A percentile compares a stretch with the other conserved stretches of the same genome.
phyloP scores from a whole-genome alignment of 192 early-diverging fungal genomes.

The Thamnidium elegans region DNA sequence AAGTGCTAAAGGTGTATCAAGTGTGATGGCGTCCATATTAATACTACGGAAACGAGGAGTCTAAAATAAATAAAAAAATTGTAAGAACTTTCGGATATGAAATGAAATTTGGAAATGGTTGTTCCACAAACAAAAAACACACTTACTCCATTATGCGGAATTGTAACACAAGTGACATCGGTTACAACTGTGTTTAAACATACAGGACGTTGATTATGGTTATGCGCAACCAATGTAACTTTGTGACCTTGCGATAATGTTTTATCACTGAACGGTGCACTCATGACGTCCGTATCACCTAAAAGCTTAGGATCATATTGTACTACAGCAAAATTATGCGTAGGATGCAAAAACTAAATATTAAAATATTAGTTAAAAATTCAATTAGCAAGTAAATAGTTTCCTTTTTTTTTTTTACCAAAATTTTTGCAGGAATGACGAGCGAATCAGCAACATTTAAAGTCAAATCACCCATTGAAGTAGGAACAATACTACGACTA shows the following conservation, averaged over 20 bases:
- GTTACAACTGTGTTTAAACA: conserved; percentile 64
- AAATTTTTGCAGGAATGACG: conserved; percentile 77
- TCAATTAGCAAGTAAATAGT: background rate
- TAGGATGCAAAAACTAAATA: conserved; percentile 76
- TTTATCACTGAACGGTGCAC: conserved; percentile 55
- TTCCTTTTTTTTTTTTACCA: conserved; percentile 6
- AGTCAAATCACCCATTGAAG: conserved; percentile 70
- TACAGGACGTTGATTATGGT: conserved; percentile 53
- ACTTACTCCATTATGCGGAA: conserved; percentile 51
- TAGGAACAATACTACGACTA: conserved; percentile 72
- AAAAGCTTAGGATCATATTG: conserved; percentile 78
- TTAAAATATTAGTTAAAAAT: too few relatives aligned
- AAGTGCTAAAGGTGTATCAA: conserved; percentile 79
- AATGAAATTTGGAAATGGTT: background rate
- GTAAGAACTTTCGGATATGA: background rate
- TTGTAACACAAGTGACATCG: conserved; percentile 54
- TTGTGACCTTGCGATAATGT: conserved; percentile 64
- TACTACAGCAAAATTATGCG: conserved; percentile 82
- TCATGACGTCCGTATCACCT: conserved; percentile 68
- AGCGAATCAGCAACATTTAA: conserved; percentile 85
- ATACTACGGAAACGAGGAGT: conserved; percentile 64
- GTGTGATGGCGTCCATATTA: conserved; percentile 78
- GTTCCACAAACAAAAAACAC: background rate
- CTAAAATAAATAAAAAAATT: conserved; percentile 14
- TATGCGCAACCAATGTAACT: conserved; percentile 57